Evolutionary conservation across 202 grass and related monocot genomes (phyloP).

Genomic region (Brachypodium distachyon): DNA sequence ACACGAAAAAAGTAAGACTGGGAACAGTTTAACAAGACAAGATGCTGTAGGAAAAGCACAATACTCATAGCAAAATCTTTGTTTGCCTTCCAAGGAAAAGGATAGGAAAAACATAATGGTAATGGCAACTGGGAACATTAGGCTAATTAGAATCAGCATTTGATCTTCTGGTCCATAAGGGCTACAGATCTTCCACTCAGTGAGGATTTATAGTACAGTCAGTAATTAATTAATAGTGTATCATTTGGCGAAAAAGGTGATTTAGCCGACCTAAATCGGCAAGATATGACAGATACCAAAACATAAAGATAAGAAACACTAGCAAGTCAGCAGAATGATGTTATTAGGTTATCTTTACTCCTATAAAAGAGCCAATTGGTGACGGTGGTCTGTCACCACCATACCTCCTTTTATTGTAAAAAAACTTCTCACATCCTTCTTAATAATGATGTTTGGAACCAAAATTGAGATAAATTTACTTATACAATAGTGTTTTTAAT

Average conservation of each 20-base stretch:
- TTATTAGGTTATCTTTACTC: not conserved
- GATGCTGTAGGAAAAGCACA: not conserved
- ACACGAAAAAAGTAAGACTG: not conserved
- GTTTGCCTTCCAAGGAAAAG: not conserved
- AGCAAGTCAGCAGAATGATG: not conserved
- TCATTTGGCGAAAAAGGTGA: not conserved
- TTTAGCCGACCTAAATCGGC: not conserved
- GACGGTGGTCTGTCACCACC: too few species aligned
- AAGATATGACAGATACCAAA: not conserved
- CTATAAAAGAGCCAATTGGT: too few species aligned
- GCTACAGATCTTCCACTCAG: not conserved
- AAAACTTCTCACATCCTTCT: too few species aligned
- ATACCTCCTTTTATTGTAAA: too few species aligned
- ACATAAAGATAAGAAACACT: not conserved
- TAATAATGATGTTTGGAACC: too few species aligned
- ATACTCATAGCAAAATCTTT: not conserved
- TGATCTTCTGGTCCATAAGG: not conserved
- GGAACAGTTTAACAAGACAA: not conserved
- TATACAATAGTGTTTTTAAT: too few species aligned
- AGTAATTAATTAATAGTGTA: not conserved
- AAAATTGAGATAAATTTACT: too few species aligned
- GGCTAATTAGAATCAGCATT: not conserved
- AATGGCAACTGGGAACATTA: not conserved
- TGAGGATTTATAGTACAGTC: not conserved
- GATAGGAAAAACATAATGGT: not conserved